Evolutionary conservation across 176 grass and related monocot species (phyloP).

Genomic region (Puccinellia tenuiflora): DNA sequence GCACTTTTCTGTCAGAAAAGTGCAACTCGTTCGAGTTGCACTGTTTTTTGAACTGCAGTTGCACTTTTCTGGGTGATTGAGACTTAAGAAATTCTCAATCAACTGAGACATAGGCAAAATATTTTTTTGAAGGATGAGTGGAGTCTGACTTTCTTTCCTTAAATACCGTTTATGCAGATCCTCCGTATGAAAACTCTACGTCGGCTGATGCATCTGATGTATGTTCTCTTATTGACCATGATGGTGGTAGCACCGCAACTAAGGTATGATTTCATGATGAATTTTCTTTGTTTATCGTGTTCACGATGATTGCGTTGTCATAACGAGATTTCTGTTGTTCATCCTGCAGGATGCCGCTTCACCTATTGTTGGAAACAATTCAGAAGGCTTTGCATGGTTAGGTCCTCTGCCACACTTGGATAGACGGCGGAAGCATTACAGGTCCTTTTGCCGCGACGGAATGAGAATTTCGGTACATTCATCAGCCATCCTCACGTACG

Average conservation of each 20-base stretch:
- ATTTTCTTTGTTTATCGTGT: neutral
- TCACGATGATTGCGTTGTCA: neutral
- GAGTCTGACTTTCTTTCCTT: neutral
- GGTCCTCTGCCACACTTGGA: conserved; percentile 23
- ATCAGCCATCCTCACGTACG: neutral
- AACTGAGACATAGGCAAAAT: too few species aligned
- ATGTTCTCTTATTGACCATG: neutral
- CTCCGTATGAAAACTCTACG: conserved; percentile 11
- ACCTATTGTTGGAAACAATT: conserved; percentile 8
- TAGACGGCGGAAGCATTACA: conserved; percentile 50
- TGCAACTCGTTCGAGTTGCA: too few species aligned
- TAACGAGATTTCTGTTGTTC: neutral
- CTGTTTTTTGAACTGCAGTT: too few species aligned
- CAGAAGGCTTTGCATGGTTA: conserved; percentile 49
- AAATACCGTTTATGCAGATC: neutral
- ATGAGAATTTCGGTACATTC: conserved; percentile 51
- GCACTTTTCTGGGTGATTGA: too few species aligned
- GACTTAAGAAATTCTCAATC: too few species aligned
- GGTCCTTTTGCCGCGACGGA: conserved; percentile 46
- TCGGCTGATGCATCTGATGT: conserved; percentile 12
- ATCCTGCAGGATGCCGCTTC: conserved; percentile 43
- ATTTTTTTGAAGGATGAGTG: neutral
- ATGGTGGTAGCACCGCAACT: conserved; percentile 19
- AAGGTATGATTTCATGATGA: conserved; percentile 36
- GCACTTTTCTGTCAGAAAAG: too few species aligned